phyloP scores from a whole-genome alignment of 257 asterid species.

The Petunia secreta region DNA sequence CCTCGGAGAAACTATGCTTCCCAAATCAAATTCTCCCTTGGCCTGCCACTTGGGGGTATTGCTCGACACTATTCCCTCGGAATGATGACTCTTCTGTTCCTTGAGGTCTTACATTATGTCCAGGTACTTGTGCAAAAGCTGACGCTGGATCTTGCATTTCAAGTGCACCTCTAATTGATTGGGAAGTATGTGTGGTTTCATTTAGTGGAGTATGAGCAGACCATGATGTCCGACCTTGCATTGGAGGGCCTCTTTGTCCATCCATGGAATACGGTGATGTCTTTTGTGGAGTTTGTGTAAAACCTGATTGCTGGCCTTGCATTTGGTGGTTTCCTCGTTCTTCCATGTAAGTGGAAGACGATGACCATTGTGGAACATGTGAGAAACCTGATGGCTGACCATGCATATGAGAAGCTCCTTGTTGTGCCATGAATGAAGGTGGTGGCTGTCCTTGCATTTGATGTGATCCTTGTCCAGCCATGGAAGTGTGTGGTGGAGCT shows the following conservation, averaged over 20 bases:
- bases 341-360: constrained; percentile 27
- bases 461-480: constrained; percentile 26
- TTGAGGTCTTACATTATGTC: constrained; percentile 24
- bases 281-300: constrained; percentile 19
- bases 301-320: constrained; percentile 40
- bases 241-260: constrained; percentile 20
- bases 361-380: constrained; percentile 21
- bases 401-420: constrained; percentile 27
- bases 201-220: constrained; percentile 17
- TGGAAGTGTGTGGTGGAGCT: constrained; percentile 2
- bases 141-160: constrained; percentile 15
- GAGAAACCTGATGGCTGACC: constrained; percentile 23
- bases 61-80: constrained; percentile 1
- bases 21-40: constrained; percentile 23
- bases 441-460: constrained; percentile 20
- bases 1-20: constrained; percentile 19
- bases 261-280: constrained; percentile 21
- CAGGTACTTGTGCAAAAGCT: background rate
- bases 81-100: constrained; percentile 4
- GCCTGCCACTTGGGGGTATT: constrained; percentile 19
- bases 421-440: constrained; percentile 7
- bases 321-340: constrained; percentile 29
- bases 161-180: constrained; percentile 14
- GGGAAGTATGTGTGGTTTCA: constrained; percentile 21
- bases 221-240: background rate